Percentiles rank a stretch among this genome's conserved stretches.
Conservation (phyloP, 106 monocot species). For the Dendrobium chrysotoxum region DNA sequence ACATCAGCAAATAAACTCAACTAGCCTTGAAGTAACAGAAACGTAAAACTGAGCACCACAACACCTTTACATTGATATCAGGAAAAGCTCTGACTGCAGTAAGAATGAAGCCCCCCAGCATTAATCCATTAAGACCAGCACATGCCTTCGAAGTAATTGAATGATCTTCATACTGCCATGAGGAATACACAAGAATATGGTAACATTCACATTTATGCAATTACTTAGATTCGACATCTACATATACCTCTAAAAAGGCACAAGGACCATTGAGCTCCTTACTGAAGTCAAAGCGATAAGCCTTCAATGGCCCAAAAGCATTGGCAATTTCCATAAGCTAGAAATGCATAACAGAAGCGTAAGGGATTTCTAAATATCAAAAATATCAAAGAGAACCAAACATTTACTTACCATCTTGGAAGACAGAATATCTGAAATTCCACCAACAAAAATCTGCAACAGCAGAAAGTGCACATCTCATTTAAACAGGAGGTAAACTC, state of each 20-base stretch:
- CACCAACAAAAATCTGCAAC: constrained; percentile 85
- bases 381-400: neutral
- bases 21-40: neutral
- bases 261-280: constrained; percentile 54
- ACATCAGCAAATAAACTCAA: neutral
- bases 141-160: constrained; percentile 71
- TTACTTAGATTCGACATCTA: neutral
- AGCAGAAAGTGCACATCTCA: neutral
- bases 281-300: constrained; percentile 65
- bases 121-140: constrained; percentile 90
- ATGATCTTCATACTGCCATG: constrained; percentile 67
- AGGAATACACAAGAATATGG: constrained; percentile 1
- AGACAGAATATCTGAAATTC: constrained; percentile 69
- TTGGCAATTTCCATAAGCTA: constrained; percentile 76
- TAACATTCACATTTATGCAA: neutral
- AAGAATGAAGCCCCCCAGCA: constrained; percentile 54
- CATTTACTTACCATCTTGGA: constrained; percentile 60
- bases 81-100: constrained; percentile 64
- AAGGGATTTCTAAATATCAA: constrained; percentile 1
- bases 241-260: constrained; percentile 84
- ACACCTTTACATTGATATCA: constrained; percentile 34
- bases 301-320: constrained; percentile 61
- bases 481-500: neutral
- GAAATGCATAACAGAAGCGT: constrained; percentile 16
- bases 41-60: constrained; percentile 5